Conservation (phyloP, 257 asterid genomes). For the Jacaranda copaia region DNA sequence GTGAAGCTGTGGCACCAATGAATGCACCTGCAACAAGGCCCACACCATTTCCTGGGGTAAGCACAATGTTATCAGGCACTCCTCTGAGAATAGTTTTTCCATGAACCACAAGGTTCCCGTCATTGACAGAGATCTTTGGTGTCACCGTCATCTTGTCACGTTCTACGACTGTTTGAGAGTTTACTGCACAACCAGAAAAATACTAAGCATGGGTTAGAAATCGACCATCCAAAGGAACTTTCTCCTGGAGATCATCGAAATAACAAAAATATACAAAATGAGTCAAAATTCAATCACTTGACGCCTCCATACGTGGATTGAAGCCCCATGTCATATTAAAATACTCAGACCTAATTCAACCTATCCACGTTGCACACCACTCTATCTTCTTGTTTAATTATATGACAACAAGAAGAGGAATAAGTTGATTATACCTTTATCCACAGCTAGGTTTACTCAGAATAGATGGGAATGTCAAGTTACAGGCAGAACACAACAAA, state of each 20-base stretch:
- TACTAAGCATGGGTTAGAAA: slow-evolving; percentile 22
- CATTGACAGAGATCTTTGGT: slow-evolving; percentile 77
- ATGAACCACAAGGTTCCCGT: slow-evolving; percentile 91
- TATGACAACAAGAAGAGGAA: not conserved
- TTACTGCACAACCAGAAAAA: slow-evolving; percentile 50
- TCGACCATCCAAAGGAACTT: not conserved
- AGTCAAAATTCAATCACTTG: slow-evolving; percentile 3
- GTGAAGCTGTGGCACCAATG: slow-evolving; percentile 82
- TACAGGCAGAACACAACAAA: not conserved
- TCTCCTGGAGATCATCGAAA: not conserved
- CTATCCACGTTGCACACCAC: not conserved
- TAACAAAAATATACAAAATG: not conserved
- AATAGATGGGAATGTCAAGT: not conserved
- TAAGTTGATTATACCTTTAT: not conserved
- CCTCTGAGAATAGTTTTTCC: slow-evolving; percentile 88
- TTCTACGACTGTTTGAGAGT: slow-evolving; percentile 34
- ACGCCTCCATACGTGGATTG: not conserved
- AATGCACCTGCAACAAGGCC: slow-evolving; percentile 90
- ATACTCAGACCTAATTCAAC: not conserved
- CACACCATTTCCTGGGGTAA: slow-evolving; percentile 79
- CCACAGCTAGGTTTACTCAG: not conserved
- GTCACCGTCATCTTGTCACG: slow-evolving; percentile 74
- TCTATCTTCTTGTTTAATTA: not conserved
- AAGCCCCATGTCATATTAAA: not conserved
- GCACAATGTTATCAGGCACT: slow-evolving; percentile 83